Conservation (phyloP, 2,329 filamentous ascomycete species). For the Pestalotiopsis sp. region DNA sequence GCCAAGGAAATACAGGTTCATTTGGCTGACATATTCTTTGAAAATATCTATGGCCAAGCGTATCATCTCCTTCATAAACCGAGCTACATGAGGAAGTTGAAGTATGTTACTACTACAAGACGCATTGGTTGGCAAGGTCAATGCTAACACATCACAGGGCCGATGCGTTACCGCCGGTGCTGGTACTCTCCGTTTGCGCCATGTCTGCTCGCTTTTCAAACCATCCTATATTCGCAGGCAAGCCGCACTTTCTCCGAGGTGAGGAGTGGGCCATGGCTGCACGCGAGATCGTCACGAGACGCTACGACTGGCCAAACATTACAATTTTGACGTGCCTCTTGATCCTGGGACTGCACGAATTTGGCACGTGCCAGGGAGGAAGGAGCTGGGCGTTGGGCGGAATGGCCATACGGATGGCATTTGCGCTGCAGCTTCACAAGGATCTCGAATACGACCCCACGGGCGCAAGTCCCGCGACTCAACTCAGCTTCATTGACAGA, state of each 20-base stretch:
- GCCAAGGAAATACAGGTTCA: conserved; percentile 89
- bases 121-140: neutral
- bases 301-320: conserved; percentile 94
- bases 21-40: conserved; percentile 91
- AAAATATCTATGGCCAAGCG: conserved; percentile 92
- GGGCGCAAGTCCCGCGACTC: conserved; percentile 61
- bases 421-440: conserved; percentile 89
- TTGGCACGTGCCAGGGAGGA: conserved; percentile 94
- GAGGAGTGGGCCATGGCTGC: conserved; percentile 89
- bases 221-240: conserved; percentile 76
- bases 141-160: conserved; percentile 50
- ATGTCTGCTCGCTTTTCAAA: conserved; percentile 94
- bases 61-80: conserved; percentile 96
- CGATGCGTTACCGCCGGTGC: conserved; percentile 81
- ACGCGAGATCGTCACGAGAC: conserved; percentile 81
- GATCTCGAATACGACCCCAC: conserved; percentile 84
- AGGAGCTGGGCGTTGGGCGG: conserved; percentile 95
- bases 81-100: conserved; percentile 89
- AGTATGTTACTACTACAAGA: conserved; percentile 46
- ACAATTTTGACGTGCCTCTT: conserved; percentile 91
- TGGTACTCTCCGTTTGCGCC: conserved; percentile 92
- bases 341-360: conserved; percentile 89
- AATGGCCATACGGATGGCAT: conserved; percentile 95
- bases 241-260: conserved; percentile 82
- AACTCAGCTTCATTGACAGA: conserved; percentile 86